Evolutionary conservation across 179 eudicot species (phyloP).

Genomic region (Gypsophila paniculata): DNA sequence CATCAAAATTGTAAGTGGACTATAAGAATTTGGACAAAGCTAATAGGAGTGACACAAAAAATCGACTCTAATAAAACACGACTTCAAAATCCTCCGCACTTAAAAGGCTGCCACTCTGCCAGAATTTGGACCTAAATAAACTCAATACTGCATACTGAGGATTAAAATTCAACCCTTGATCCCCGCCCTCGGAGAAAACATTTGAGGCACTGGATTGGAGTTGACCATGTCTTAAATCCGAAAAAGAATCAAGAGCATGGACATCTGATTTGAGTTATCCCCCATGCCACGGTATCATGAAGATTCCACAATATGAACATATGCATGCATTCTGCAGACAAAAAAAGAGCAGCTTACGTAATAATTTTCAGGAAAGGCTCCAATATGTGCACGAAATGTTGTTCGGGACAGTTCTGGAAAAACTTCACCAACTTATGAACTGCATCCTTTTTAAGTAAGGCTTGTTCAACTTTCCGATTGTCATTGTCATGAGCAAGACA

Average conservation of each 20-base stretch:
- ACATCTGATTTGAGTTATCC: not conserved
- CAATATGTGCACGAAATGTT: constrained; percentile 84
- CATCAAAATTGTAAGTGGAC: constrained; percentile 11
- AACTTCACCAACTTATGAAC: constrained; percentile 88
- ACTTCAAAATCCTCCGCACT: not conserved
- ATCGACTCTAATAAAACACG: not conserved
- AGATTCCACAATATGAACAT: not conserved
- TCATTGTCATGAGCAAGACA: constrained; percentile 98
- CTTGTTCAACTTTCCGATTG: constrained; percentile 92
- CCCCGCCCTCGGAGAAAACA: not conserved
- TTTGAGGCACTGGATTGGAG: not conserved
- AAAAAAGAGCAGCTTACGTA: constrained; percentile 53
- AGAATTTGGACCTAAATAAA: not conserved
- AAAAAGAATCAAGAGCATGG: not conserved
- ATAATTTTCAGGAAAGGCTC: constrained; percentile 97
- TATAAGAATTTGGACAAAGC: constrained; percentile 10
- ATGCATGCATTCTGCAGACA: constrained; percentile 7
- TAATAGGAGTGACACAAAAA: not conserved
- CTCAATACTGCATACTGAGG: not conserved
- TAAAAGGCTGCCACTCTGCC: not conserved
- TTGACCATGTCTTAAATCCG: not conserved
- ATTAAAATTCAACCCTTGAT: not conserved
- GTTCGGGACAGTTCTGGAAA: constrained; percentile 88
- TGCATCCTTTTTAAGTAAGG: constrained; percentile 86
- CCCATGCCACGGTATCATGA: not conserved